Conservation (phyloP, 2,329 filamentous ascomycete genomes). For the Diaporthe caulivora region DNA sequence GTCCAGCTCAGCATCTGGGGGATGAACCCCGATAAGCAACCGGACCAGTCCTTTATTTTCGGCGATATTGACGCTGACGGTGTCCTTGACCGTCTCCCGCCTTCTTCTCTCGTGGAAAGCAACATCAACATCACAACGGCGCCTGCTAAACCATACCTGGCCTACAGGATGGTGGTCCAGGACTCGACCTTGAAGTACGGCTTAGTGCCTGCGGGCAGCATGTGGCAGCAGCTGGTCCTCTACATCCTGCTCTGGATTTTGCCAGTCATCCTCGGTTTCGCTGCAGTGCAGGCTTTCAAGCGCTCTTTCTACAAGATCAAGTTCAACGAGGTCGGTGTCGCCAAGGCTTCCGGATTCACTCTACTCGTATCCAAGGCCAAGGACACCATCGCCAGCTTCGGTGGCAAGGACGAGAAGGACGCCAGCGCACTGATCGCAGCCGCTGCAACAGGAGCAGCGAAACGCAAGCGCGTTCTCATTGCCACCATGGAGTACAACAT, state of each 20-base stretch:
- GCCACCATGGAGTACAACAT: conserved; percentile 73
- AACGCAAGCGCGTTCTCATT: conserved; percentile 44
- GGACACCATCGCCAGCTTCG: conserved; percentile 16
- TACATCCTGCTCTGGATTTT: conserved; percentile 67
- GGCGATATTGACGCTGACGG: conserved; percentile 71
- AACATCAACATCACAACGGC: conserved; percentile 68
- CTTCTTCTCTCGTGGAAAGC: conserved; percentile 64
- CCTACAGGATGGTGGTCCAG: conserved; percentile 66
- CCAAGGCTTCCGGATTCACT: conserved; percentile 31
- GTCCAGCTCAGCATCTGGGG: conserved; percentile 75
- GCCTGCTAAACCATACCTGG: conserved; percentile 65
- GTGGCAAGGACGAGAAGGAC: conserved; percentile 61
- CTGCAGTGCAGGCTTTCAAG: conserved; percentile 67
- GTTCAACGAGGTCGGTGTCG: conserved; percentile 51
- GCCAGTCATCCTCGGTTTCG: conserved; percentile 61
- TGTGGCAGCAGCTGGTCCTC: conserved; percentile 64
- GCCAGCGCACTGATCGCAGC: conserved; percentile 48
- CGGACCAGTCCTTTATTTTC: conserved; percentile 68
- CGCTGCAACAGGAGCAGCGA: conserved; percentile 42
- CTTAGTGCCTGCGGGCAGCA: conserved; percentile 66
- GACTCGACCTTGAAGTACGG: conserved; percentile 65
- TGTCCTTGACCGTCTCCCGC: conserved; percentile 72
- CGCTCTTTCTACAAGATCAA: conserved; percentile 66
- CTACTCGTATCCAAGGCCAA: conserved; percentile 45
- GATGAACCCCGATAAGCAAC: conserved; percentile 71